Evolutionary conservation across 257 asterid species (phyloP).

Genomic region (Ilex asprella): DNA sequence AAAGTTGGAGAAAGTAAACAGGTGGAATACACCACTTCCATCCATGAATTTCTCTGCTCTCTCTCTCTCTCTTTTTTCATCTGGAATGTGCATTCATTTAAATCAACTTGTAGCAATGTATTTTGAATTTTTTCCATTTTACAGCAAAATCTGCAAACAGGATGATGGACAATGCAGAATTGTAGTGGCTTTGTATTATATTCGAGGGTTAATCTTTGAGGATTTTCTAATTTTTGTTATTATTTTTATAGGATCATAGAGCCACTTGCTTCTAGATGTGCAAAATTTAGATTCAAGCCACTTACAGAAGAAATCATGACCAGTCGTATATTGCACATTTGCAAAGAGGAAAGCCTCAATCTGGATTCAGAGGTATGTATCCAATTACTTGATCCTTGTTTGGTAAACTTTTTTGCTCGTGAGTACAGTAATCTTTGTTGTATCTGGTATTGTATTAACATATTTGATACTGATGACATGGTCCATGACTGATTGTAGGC

Average conservation of each 20-base stretch:
- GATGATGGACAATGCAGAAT: too few relatives aligned
- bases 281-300: slow-evolving; percentile 95
- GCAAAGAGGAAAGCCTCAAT: slow-evolving; percentile 81
- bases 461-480: background rate
- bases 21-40: too few relatives aligned
- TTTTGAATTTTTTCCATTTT: too few relatives aligned
- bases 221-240: background rate
- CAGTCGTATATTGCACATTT: slow-evolving; percentile 66
- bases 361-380: slow-evolving; percentile 78
- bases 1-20: too few relatives aligned
- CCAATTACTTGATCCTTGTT: slow-evolving; percentile 14
- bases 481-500: slow-evolving; percentile 41
- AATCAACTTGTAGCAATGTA: too few relatives aligned
- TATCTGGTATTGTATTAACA: background rate
- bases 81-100: too few relatives aligned
- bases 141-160: too few relatives aligned
- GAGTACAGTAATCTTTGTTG: background rate
- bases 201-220: background rate
- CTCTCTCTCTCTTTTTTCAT: too few relatives aligned
- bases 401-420: background rate
- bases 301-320: slow-evolving; percentile 86
- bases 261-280: slow-evolving; percentile 98
- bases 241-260: slow-evolving; percentile 64
- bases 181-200: too few relatives aligned
- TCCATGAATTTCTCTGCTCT: too few relatives aligned